Base-by-base conservation (phyloP, 2,329 filamentous ascomycete species). In the Fusarium sp. region DNA sequence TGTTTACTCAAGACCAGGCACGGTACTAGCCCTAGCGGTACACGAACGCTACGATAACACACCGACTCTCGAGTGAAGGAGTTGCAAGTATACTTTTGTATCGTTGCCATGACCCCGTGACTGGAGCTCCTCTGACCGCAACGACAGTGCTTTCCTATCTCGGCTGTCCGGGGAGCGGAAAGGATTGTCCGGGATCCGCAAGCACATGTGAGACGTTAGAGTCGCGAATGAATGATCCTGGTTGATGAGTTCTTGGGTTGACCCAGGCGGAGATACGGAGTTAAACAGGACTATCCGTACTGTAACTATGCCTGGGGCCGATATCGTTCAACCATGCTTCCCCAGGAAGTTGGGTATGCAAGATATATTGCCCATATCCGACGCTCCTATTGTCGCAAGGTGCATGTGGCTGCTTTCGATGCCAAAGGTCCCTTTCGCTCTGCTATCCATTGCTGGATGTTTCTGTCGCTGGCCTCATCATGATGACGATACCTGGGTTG, bases 81-180 rank as follows among this genome's bases (percentile, higher is more conserved):
- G 26, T 46, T 39, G 24, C 55, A 71, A 19, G 67, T 62, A 68
- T 54, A 40, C 50, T 50, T 40, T 58, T 26, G 71, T 73, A 73
- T 57, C 31, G 54, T 42, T 63, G 34, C 50, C 44, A 40, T 58
- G 59, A 45, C 62, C 64, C 56, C 62, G 58, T 69, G 67, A 64
- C 53, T 59, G 28, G 28, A 31, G 21, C 26, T 42, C 55, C 55
- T 62, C 65, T 74, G 71, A 73, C 71, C 65, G 71, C 71, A 73
- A 40, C 62, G 55, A 46, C 24, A 63, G 44, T 59, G 46, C 39
- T 60, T 62, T 34, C 61, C 43, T 51, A 55, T 47, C 42, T 40
- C 19, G 50, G 55, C 28, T 57, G 44, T 54, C 51, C 67, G 67
- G 59, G 70, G 40, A 51, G 36, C 57, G 61, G 64, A 65, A 59